Percentiles rank a stretch among this genome's conserved stretches.
Conservation (phyloP, 371 early-diverging fungal species). For the Circinella umbellata region DNA sequence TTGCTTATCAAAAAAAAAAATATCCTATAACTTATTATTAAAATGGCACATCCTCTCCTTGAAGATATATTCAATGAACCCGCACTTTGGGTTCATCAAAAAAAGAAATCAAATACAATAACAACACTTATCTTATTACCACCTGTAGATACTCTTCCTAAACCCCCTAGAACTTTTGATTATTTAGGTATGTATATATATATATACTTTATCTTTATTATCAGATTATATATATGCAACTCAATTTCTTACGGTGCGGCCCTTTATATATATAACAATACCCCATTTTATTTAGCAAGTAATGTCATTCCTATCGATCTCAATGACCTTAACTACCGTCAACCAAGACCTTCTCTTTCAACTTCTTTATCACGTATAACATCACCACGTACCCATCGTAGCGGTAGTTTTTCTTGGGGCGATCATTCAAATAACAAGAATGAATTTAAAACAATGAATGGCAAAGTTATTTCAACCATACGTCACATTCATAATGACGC, state of each 20-base stretch:
- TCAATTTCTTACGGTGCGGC: too few species aligned
- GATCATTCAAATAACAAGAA: background rate
- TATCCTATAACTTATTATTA: background rate
- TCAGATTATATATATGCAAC: too few species aligned
- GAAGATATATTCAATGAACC: slow-evolving; percentile 24
- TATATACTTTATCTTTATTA: too few species aligned
- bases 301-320: slow-evolving; percentile 29
- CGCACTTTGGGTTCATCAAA: slow-evolving; percentile 5
- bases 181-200: slow-evolving; percentile 28
- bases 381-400: slow-evolving; percentile 6
- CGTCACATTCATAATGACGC: slow-evolving; percentile 16
- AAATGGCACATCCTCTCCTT: slow-evolving; percentile 18
- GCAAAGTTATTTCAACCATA: slow-evolving; percentile 8
- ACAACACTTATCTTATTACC: slow-evolving; percentile 31
- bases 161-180: slow-evolving; percentile 21
- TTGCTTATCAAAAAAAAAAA: background rate
- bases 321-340: background rate
- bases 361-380: background rate
- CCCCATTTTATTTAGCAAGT: slow-evolving; percentile 13
- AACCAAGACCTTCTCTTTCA: slow-evolving; percentile 14
- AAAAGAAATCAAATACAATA: slow-evolving; percentile 4
- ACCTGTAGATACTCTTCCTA: slow-evolving; percentile 20
- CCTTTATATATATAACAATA: too few species aligned
- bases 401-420: background rate
- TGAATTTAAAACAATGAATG: background rate